Evolutionary conservation across 768 basidiomycete species (phyloP), one percentile per base, ranked within the genome.

Genomic region (Suillus bovinus): DNA sequence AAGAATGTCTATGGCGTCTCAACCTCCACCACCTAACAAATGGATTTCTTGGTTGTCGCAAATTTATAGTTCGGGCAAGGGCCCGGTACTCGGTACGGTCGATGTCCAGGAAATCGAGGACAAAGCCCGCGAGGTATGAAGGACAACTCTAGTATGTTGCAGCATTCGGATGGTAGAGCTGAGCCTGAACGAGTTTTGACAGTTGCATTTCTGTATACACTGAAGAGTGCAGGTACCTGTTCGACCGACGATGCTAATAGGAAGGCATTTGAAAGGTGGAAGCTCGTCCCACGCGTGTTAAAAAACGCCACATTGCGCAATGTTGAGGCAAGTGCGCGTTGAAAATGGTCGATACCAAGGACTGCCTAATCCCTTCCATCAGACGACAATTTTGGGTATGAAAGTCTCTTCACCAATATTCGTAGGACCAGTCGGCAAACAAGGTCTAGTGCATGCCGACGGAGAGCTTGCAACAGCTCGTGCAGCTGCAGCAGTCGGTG

Each of bases 201-300:
- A 90, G 85, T 46, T 71, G 81, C 88, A 10, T 93, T 87, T 76
- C 74, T 81, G 71, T 93, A 91, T 67, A 85, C 88, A 5, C 79
- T 80, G 60, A 89, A 88, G 53, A 86, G 84, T 66, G 91, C 92
- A 5, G 92, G 93, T 0, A 82, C 84, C 5, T 77, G 79, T 61
- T 77, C 80, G 31, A 94, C 93, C 4, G 82, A 86, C 70, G 77
- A 73, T 33, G 84, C 83, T 63, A 94, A 94, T 68, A 77, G 81
- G 52, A 81, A 83, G 64, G 84, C 85, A 0, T 81, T 85, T 68
- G 81, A 82, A 62, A 72, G 77, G 20, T 85, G 82, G 81, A 77
- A 79, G 44, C 84, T 88, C 64, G 72, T 86, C 24, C 85, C 85
- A 10, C 79, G 82, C 13, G 76, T 84, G 77, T 79, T 86, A n/a